Evolutionary conservation across 306 rosid species (phyloP), one percentile per base, ranked within the genome.

Genomic region (Delonix regia): DNA sequence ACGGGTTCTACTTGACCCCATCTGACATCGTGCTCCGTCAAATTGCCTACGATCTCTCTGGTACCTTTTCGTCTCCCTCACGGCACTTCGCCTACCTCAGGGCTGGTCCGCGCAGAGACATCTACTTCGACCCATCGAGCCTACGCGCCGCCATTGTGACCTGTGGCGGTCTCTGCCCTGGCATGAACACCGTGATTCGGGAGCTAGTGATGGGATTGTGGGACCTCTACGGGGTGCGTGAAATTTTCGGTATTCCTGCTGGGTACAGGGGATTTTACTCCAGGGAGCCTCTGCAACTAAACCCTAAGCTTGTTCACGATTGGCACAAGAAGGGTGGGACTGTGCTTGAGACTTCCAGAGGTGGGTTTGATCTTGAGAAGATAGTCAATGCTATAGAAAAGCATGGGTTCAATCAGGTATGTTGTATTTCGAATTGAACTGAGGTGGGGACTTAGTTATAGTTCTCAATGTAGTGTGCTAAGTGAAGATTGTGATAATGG

Each of bases 201-300:
- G 98, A 94, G 87, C 91, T 94, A 1, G 93, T 89, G 12, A 80
- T 73, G 49, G 90, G 86, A 52, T 81, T 89, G 45, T 90, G 96
- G 96, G 88, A 94, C 4, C 89, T 90, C 65, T 94, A 91, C 18
- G 91, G 90, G 3, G 96, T 92, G 38, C 89, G 96, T 44, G 77
- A 84, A 7, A 94, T 94, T 9, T 85, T 80, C 25, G 98, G 98
- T 24, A 28, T 94, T 60, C 78, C 76, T 18, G 88, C 90, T 2
- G 98, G 98, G 11, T 92, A 88, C 78, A 85, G 94, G 12, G 98
- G 98, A 0, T 94, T 94, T 67, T 89, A 90, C 77, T 86, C 91
- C 13, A 36, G 59, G 19, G 82, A 87, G 9, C 80, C 88, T 5
- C 55, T 85, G 51, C 70, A 63, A 68, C 77, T 89, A 1, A 82